These are phyloP conservation scores for Suillus tomentosus DNA, from an alignment of 768 basidiomycete genomes.

Conservation along the genomic window DNA sequence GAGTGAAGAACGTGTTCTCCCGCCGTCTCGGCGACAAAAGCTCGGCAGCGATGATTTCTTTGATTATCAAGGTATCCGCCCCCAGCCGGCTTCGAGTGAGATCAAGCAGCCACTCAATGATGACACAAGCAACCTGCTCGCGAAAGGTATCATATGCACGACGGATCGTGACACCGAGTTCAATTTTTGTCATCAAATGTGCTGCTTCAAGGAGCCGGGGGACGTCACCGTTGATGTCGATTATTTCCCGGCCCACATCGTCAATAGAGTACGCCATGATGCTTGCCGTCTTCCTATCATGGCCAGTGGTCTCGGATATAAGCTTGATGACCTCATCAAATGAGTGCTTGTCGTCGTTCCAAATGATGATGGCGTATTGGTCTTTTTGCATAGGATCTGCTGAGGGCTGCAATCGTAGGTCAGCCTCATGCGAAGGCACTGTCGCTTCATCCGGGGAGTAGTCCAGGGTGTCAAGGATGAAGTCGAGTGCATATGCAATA, in stretches of 20 bases:
- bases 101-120: conserved; percentile 87
- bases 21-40: conserved; percentile 61
- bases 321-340: conserved; percentile 84
- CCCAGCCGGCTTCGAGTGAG: conserved; percentile 73
- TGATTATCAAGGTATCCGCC: conserved; percentile 63
- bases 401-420: conserved; percentile 71
- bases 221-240: conserved; percentile 66
- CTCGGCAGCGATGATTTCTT: conserved; percentile 73
- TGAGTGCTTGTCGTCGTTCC: conserved; percentile 98
- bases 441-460: conserved; percentile 77
- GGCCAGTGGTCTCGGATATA: conserved; percentile 54
- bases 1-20: conserved; percentile 48
- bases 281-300: conserved; percentile 57
- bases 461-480: conserved; percentile 79
- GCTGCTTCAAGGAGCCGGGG: conserved; percentile 73
- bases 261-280: conserved; percentile 65
- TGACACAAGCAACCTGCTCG: conserved; percentile 80
- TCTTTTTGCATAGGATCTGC: conserved; percentile 81
- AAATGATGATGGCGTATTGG: conserved; percentile 79
- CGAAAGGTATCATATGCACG: conserved; percentile 86
- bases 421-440: conserved; percentile 66
- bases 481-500: conserved; percentile 78
- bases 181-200: conserved; percentile 79
- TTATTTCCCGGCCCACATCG: conserved; percentile 77
- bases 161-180: conserved; percentile 88